Evolutionary conservation across 495 filamentous ascomycete species (phyloP).

Genomic region (Penicillium cinerascens): DNA sequence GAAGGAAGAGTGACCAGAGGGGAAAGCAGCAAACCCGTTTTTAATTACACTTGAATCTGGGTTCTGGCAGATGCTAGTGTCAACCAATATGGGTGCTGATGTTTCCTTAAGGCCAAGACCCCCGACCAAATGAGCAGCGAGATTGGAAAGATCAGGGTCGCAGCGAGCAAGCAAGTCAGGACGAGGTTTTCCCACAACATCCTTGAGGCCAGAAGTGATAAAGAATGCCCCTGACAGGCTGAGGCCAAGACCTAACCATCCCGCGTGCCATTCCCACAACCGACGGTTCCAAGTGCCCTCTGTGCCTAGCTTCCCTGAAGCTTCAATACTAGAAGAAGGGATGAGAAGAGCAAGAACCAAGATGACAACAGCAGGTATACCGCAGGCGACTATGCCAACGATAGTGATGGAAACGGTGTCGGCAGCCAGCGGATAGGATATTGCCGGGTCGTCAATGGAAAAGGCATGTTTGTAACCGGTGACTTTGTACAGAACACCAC

Average conservation of each 20-base stretch:
- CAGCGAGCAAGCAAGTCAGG: not conserved
- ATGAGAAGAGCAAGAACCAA: not conserved
- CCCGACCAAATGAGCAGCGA: not conserved
- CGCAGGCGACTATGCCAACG: not conserved
- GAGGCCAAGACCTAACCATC: not conserved
- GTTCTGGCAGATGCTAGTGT: not conserved
- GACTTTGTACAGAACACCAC: not conserved
- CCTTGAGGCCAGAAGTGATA: constrained; percentile 1
- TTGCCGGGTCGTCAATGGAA: not conserved
- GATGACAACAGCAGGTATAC: not conserved
- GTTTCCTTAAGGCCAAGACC: not conserved
- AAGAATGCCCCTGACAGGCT: not conserved
- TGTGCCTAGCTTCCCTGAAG: not conserved
- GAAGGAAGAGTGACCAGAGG: not conserved
- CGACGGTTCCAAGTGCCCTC: not conserved
- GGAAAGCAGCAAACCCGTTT: not conserved
- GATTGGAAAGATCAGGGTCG: not conserved
- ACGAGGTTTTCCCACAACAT: not conserved
- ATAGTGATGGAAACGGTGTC: not conserved
- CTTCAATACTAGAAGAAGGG: not conserved
- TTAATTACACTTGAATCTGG: not conserved
- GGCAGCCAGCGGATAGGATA: not conserved
- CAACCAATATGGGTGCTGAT: not conserved
- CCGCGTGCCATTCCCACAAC: not conserved
- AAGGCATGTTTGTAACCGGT: not conserved